Evolutionary conservation across 179 eudicot species (phyloP).

Genomic region (Vitellaria paradoxa): DNA sequence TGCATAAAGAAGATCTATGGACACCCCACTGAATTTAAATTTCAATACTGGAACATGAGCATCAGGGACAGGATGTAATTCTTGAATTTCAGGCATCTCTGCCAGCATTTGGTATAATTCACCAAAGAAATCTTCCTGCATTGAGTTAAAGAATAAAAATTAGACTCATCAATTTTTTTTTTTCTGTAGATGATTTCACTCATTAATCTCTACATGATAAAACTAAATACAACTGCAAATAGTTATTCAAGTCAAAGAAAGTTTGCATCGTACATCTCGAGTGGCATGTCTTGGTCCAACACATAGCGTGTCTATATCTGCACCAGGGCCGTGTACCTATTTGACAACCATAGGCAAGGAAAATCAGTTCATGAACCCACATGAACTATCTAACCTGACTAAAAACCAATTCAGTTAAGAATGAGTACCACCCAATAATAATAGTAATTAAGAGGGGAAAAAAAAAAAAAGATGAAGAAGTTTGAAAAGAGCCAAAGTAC

Average conservation of each 20-base stretch:
- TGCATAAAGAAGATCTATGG: conserved; percentile 87
- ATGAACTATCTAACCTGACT: too few species aligned
- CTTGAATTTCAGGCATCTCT: conserved; percentile 80
- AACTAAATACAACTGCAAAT: not conserved
- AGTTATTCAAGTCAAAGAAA: not conserved
- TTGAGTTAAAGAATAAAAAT: conserved; percentile 10
- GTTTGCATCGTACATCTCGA: conserved; percentile 46
- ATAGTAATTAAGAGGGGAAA: too few species aligned
- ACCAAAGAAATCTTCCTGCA: conserved; percentile 83
- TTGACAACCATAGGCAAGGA: not conserved
- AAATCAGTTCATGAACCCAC: not conserved
- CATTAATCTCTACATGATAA: not conserved
- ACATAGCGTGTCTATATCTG: conserved; percentile 35
- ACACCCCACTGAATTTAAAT: conserved; percentile 74
- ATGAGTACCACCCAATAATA: too few species aligned
- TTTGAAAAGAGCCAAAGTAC: too few species aligned
- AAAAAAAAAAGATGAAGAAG: too few species aligned
- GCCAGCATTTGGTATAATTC: conserved; percentile 65
- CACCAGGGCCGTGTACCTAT: conserved; percentile 76
- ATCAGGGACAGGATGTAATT: conserved; percentile 76
- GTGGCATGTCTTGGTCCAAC: conserved; percentile 81
- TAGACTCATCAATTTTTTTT: conserved; percentile 6
- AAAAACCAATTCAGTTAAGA: too few species aligned
- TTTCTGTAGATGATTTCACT: too few species aligned
- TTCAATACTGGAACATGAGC: conserved; percentile 89